These are phyloP conservation scores for Kuraishia piskuri DNA, from an alignment of 805 yeast species.

Conservation along the genomic window DNA sequence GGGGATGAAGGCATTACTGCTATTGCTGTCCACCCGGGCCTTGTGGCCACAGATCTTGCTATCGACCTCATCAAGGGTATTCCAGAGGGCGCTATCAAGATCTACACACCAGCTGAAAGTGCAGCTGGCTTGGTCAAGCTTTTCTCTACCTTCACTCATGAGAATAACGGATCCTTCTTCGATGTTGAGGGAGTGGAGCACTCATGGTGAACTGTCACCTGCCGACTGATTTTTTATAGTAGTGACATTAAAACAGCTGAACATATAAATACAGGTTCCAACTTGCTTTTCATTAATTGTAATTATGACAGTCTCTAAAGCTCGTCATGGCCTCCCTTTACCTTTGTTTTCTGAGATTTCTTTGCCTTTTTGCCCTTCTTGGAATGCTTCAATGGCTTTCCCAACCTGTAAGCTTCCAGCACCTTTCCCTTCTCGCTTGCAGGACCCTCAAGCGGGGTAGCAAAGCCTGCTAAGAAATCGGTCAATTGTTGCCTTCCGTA, in stretches of 20 bases:
- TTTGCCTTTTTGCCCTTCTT: slow-evolving; percentile 15
- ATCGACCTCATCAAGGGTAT: neutral
- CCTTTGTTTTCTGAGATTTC: slow-evolving; percentile 5
- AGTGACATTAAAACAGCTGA: no score
- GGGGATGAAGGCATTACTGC: slow-evolving; percentile 18
- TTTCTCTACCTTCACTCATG: neutral
- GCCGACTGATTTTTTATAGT: no score
- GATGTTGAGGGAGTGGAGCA: neutral
- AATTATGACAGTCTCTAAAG: neutral
- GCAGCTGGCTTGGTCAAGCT: neutral
- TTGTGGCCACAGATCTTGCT: slow-evolving; percentile 26
- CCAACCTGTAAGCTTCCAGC: slow-evolving; percentile 7
- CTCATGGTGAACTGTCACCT: neutral
- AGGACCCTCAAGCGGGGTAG: slow-evolving; percentile 26
- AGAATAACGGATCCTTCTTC: neutral
- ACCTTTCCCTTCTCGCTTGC: slow-evolving; percentile 16
- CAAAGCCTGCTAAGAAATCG: slow-evolving; percentile 21
- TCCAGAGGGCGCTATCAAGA: neutral
- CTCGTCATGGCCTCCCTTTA: slow-evolving; percentile 3
- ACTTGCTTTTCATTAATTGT: neutral
- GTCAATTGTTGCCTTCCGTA: slow-evolving; percentile 22
- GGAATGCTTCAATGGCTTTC: slow-evolving; percentile 12
- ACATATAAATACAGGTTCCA: neutral
- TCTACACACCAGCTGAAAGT: neutral
- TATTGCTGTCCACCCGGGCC: slow-evolving; percentile 29